A percentile compares a stretch with the other conserved stretches of the same genome.
Conservation (phyloP, 306 rosid species). For the Sindora glabra region DNA sequence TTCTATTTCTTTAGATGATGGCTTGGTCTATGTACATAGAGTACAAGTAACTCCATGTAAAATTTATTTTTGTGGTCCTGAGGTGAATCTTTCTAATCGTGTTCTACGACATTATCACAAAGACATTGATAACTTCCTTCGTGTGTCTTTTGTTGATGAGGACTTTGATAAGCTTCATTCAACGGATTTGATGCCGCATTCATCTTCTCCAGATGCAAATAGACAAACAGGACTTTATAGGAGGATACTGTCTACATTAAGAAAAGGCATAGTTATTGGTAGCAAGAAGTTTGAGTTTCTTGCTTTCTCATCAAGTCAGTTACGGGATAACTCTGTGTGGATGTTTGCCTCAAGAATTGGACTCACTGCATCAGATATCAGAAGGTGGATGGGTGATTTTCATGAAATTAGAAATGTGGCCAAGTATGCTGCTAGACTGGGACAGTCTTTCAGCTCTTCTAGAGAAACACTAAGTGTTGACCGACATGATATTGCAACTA, state of each 20-base stretch:
- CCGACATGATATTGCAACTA: constrained; percentile 20
- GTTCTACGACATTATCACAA: constrained; percentile 20
- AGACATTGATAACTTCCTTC: constrained; percentile 34
- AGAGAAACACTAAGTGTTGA: constrained; percentile 33
- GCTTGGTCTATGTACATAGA: constrained; percentile 37
- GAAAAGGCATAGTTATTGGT: constrained; percentile 34
- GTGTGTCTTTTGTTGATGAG: constrained; percentile 52
- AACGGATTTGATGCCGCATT: constrained; percentile 35
- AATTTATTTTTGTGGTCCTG: constrained; percentile 39
- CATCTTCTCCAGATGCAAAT: constrained; percentile 8
- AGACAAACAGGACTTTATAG: constrained; percentile 28
- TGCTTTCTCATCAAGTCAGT: constrained; percentile 49
- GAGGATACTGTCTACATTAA: constrained; percentile 35
- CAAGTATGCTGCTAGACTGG: constrained; percentile 51
- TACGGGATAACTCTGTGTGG: constrained; percentile 46
- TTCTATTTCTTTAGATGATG: constrained; percentile 23
- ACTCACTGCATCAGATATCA: constrained; percentile 22
- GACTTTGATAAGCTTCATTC: constrained; percentile 34
- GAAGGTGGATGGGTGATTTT: constrained; percentile 44
- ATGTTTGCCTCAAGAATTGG: constrained; percentile 35
- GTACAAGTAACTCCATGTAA: constrained; percentile 41
- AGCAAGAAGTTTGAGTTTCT: constrained; percentile 42
- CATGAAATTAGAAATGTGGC: constrained; percentile 39
- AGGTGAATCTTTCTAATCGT: constrained; percentile 46
- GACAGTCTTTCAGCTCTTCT: constrained; percentile 52